These are phyloP conservation scores for Dipteronia sinensis DNA, from an alignment of 345 rosid species.

Conservation along the genomic window DNA sequence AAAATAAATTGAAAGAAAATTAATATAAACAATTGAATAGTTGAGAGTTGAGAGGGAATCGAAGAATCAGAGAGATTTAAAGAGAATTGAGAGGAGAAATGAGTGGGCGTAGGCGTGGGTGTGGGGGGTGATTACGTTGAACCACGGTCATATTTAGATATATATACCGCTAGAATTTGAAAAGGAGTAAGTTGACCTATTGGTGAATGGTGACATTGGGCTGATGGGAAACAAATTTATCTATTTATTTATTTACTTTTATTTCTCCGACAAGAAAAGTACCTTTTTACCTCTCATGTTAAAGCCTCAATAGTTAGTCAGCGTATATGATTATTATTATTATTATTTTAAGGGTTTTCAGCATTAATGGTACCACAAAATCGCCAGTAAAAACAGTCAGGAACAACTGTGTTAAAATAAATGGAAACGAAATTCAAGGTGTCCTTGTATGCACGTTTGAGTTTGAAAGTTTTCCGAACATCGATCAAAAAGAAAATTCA, in stretches of 20 bases:
- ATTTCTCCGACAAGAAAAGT: not conserved
- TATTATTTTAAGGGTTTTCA: not conserved
- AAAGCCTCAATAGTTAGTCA: not conserved
- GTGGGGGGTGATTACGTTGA: no score
- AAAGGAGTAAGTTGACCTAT: not conserved
- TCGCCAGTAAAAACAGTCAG: conserved; percentile 13
- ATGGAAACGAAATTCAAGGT: conserved; percentile 34
- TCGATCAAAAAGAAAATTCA: not conserved
- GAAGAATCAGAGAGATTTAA: no score
- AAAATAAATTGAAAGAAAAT: no score
- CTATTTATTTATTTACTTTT: not conserved
- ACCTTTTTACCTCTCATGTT: not conserved
- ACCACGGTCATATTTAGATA: no score
- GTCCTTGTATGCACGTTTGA: conserved; percentile 30
- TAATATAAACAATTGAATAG: no score
- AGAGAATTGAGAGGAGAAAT: no score
- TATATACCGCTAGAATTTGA: no score
- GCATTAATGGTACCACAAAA: conserved; percentile 14
- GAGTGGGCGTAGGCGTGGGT: no score
- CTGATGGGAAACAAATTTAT: not conserved
- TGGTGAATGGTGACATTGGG: not conserved
- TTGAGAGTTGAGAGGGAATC: no score
- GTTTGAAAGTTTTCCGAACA: conserved; percentile 18
- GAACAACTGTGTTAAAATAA: conserved; percentile 19
- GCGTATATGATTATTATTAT: not conserved